A percentile compares a stretch with the other conserved stretches of the same genome.
phyloP scores from a whole-genome alignment of 2,329 filamentous ascomycete genomes.

The Sarocladiaceae sp. region DNA sequence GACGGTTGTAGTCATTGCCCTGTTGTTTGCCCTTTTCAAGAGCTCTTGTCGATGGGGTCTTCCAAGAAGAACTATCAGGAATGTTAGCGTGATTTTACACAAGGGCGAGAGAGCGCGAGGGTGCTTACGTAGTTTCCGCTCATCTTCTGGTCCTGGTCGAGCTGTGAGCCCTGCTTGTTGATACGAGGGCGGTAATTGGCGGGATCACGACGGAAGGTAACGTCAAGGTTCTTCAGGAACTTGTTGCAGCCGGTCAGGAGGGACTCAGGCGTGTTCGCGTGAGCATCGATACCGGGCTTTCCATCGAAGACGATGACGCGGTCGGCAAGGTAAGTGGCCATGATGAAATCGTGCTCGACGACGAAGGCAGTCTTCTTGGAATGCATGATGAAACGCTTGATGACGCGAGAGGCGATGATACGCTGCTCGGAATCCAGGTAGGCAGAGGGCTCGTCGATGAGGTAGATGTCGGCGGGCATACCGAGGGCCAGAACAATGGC shows the following conservation, averaged over 20 bases:
- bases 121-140: slow-evolving; percentile 78
- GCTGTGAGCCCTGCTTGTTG: slow-evolving; percentile 93
- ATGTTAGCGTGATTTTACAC: slow-evolving; percentile 15
- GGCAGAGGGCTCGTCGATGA: slow-evolving; percentile 95
- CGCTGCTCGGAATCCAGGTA: slow-evolving; percentile 99
- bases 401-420: slow-evolving; percentile 94
- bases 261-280: slow-evolving; percentile 84
- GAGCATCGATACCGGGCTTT: slow-evolving; percentile 78
- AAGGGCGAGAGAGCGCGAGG: slow-evolving; percentile 1
- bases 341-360: slow-evolving; percentile 99
- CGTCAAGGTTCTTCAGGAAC: slow-evolving; percentile 93
- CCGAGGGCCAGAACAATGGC: slow-evolving; percentile 96
- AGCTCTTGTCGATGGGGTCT: slow-evolving; percentile 53
- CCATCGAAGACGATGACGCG: slow-evolving; percentile 99
- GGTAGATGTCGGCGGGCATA: slow-evolving; percentile 92
- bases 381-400: slow-evolving; percentile 99
- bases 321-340: slow-evolving; percentile 73
- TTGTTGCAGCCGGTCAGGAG: slow-evolving; percentile 92
- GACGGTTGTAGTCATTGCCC: slow-evolving; percentile 18
- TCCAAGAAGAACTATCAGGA: slow-evolving; percentile 84
- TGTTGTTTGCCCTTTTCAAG: slow-evolving; percentile 49
- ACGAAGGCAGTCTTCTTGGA: slow-evolving; percentile 99
- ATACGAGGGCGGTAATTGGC: slow-evolving; percentile 95
- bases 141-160: slow-evolving; percentile 96
- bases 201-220: slow-evolving; percentile 97